These are phyloP conservation scores for Apiospora koreana DNA, from an alignment of 2,329 filamentous ascomycete species.

Conservation along the genomic window DNA sequence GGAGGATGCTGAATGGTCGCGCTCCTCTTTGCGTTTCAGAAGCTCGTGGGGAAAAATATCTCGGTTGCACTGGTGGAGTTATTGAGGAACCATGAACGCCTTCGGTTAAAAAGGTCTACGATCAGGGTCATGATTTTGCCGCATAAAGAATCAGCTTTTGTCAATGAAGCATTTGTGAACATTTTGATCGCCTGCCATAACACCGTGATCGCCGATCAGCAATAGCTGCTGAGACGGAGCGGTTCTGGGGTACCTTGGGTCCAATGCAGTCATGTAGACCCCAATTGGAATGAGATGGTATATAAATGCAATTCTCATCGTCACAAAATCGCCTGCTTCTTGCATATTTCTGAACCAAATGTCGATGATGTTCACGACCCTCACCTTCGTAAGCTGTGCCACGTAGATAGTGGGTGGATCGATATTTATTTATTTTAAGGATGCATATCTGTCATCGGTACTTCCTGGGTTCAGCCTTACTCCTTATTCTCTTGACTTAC, in stretches of 20 bases:
- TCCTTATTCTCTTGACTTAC: not conserved
- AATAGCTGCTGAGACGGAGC: constrained; percentile 8
- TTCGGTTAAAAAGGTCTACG: constrained; percentile 28
- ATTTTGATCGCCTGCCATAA: constrained; percentile 9
- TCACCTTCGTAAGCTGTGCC: not conserved
- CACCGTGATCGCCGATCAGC: constrained; percentile 2
- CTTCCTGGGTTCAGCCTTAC: not conserved
- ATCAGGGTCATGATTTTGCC: constrained; percentile 37
- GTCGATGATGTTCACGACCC: not conserved
- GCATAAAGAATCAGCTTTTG: constrained; percentile 13
- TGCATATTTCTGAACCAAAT: not conserved
- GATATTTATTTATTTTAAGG: too few species aligned
- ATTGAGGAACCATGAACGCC: constrained; percentile 34
- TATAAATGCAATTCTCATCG: not conserved
- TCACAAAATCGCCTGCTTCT: not conserved
- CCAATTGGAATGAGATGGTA: not conserved
- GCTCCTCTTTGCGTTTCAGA: constrained; percentile 47
- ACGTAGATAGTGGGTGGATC: not conserved
- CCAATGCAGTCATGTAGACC: not conserved
- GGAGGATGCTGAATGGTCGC: constrained; percentile 47
- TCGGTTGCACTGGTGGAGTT: constrained; percentile 44
- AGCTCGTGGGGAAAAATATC: constrained; percentile 45
- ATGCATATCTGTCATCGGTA: not conserved
- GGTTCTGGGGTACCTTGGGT: constrained; percentile 3
- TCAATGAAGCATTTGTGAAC: constrained; percentile 14